A percentile compares a stretch with the other conserved stretches of the same genome.
These are phyloP conservation scores for Phoenix dactylifera DNA, from an alignment of 176 grass and related monocot genomes.

Conservation along the genomic window DNA sequence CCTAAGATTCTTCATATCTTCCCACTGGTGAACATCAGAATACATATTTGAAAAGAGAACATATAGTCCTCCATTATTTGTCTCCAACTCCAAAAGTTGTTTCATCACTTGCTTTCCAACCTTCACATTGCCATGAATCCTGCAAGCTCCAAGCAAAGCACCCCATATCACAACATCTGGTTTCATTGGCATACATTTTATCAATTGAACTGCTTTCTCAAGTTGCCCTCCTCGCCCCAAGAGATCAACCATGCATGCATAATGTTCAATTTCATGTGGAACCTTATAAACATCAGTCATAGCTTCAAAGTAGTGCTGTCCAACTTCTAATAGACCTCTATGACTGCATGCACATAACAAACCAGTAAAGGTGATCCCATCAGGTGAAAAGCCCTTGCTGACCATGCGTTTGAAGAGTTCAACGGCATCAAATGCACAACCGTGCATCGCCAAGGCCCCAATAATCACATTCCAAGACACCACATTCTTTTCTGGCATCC, in stretches of 20 bases:
- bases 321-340: neutral
- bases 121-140: neutral
- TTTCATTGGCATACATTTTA: neutral
- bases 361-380: conserved; percentile 1
- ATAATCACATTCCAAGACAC: conserved; percentile 7
- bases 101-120: neutral
- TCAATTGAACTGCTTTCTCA: conserved; percentile 2
- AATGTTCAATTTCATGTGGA: conserved; percentile 5
- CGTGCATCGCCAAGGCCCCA: neutral
- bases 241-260: conserved; percentile 16
- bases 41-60: conserved; percentile 11
- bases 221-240: neutral
- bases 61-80: neutral
- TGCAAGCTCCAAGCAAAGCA: conserved; percentile 13
- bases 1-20: conserved; percentile 6
- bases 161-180: conserved; percentile 3
- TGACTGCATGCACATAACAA: conserved; percentile 2
- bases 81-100: neutral
- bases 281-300: neutral
- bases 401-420: neutral
- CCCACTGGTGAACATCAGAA: neutral
- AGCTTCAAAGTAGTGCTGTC: neutral
- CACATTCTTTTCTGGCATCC: neutral
- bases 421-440: conserved; percentile 2
- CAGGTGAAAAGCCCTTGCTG: neutral